These are phyloP conservation scores for Psilocybe azurescens DNA, from an alignment of 768 basidiomycete species.

Conservation along the genomic window DNA sequence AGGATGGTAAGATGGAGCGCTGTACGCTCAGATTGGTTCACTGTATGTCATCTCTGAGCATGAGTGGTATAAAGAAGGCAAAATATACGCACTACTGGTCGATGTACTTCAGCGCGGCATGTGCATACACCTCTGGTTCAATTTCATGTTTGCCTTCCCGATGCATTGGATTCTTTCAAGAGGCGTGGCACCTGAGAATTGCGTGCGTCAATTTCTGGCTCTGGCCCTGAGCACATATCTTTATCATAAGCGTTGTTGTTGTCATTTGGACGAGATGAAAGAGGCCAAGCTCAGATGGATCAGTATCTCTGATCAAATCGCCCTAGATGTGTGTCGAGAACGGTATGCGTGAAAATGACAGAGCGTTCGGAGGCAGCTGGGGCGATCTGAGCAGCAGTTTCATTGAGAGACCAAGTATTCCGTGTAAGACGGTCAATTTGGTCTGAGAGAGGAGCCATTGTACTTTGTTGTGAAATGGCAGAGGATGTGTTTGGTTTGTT, in stretches of 20 bases:
- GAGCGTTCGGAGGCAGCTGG: conserved; percentile 26
- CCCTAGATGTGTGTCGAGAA: conserved; percentile 67
- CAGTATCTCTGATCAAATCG: conserved; percentile 81
- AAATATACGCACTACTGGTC: conserved; percentile 70
- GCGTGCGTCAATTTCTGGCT: conserved; percentile 60
- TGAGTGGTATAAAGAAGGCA: conserved; percentile 2
- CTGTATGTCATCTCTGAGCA: conserved; percentile 22
- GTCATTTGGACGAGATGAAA: conserved; percentile 58
- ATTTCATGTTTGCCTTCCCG: conserved; percentile 51
- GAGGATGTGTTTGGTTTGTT: conserved; percentile 1
- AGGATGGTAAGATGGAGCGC: too few relatives aligned
- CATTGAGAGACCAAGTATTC: conserved; percentile 56
- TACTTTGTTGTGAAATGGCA: conserved; percentile 8
- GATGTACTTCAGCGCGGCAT: conserved; percentile 77
- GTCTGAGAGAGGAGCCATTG: conserved; percentile 65
- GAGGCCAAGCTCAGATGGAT: conserved; percentile 78
- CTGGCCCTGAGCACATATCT: conserved; percentile 34
- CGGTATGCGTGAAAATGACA: conserved; percentile 63
- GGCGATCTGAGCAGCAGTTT: conserved; percentile 42
- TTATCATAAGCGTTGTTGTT: conserved; percentile 29
- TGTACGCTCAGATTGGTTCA: conserved; percentile 37
- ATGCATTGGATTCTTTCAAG: conserved; percentile 49
- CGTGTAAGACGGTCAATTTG: conserved; percentile 69
- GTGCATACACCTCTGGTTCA: conserved; percentile 77
- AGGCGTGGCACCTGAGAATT: conserved; percentile 75